Percentiles rank a stretch among this genome's conserved stretches.
phyloP scores from a whole-genome alignment of 805 yeast genomes.

The Wickerhamiella sergipiensis region DNA sequence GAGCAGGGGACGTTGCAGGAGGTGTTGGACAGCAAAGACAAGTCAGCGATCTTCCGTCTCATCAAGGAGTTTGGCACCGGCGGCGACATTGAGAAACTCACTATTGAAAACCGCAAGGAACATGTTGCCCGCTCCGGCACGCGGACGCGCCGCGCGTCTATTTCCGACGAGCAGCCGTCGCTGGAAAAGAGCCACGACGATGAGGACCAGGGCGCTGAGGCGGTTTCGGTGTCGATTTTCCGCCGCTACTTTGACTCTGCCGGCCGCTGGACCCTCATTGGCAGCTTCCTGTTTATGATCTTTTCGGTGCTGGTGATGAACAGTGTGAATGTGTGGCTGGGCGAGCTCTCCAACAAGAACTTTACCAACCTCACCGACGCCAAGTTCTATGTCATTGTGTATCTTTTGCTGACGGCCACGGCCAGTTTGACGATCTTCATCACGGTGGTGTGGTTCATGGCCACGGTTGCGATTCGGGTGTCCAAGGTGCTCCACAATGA shows the following conservation, averaged over 20 bases:
- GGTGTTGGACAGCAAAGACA: conserved; percentile 26
- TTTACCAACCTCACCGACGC: conserved; percentile 13
- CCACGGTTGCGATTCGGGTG: conserved; percentile 27
- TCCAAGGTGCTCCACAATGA: conserved; percentile 33
- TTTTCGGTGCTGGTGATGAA: conserved; percentile 20
- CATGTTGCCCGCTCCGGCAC: conserved; percentile 38
- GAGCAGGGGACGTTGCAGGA: conserved; percentile 52
- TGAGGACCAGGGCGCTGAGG: conserved; percentile 16
- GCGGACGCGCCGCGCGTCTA: conserved; percentile 6
- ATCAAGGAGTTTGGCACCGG: conserved; percentile 41
- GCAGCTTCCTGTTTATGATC: conserved; percentile 25
- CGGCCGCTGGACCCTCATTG: conserved; percentile 26
- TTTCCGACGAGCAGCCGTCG: conserved; percentile 3
- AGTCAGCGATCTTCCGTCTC: conserved; percentile 11
- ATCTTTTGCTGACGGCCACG: conserved; percentile 40
- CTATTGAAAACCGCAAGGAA: conserved; percentile 59
- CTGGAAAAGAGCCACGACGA: conserved; percentile 19
- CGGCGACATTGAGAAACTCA: conserved; percentile 72
- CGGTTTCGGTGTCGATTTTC: conserved; percentile 14
- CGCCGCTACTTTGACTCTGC: conserved; percentile 17
- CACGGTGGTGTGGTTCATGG: conserved; percentile 41
- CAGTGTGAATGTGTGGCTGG: conserved; percentile 14
- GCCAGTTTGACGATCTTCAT: conserved; percentile 18
- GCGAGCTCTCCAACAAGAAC: conserved; percentile 15
- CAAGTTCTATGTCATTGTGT: conserved; percentile 51